Base-by-base conservation (phyloP, 2,329 filamentous ascomycete species). In the Claviceps citrina region DNA sequence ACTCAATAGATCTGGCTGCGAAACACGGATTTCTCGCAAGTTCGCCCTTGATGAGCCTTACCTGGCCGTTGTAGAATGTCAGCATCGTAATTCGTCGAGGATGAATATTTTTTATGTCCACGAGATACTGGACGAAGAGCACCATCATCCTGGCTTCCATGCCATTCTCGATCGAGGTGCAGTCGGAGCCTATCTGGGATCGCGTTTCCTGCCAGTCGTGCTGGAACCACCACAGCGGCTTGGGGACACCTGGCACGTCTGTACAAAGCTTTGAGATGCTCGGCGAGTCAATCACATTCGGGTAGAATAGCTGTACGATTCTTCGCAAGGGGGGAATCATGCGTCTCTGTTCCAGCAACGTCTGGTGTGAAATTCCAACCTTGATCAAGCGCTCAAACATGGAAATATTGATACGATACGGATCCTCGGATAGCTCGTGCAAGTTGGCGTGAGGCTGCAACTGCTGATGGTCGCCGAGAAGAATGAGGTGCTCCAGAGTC, bases 31-130 rank as follows among this genome's bases (percentile, higher is more conserved):
- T 53, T 15, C 51, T 47, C 9, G 59, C 56, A 3, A 79, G 55
- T 5, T 61, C 56, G 12, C 62, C 64, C 0, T 76, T 50, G 2
- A 94, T 67, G 2, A 68, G 60, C 47, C 80, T 81, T 33, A 79
- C 70, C 53, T 95, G 87, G 0, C 83, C 86, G 32, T 83, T 84
- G 64, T 94, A 95, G 53, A 91, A 94, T 0, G 85, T 89, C 37
- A 95, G 59, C 3, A 94, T 64, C 0, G 85, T 93, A 41, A 94
- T 86, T 5, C 78, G 66, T 0, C 61, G 54, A 0, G 70, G 54
- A 0, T 61, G 49, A 1, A 79, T 61, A 0, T 78, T 78, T 43
- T 75, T 61, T 1, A 27, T 8, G 7, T 79, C 13, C 18, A 79
- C 55, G 0, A 95, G 71, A 50, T 94, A 82, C 20, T 73, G 63